Evolutionary conservation across 2,329 filamentous ascomycete species (phyloP), one percentile per base, ranked within the genome.

Genomic region (Cladosporium phlei): DNA sequence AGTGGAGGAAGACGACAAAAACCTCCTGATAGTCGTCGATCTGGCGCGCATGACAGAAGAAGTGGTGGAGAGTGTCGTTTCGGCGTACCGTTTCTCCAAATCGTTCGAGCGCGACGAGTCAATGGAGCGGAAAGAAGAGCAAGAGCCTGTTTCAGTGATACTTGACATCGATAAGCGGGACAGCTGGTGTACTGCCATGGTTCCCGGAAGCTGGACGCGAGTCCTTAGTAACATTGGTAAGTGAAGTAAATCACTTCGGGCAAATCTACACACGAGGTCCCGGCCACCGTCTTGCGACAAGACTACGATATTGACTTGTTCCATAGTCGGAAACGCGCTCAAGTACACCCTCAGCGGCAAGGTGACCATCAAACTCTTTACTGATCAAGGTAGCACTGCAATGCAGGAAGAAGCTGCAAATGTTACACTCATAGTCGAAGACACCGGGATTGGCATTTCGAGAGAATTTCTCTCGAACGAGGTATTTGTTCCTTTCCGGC

Each of bases 261-360:
- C 6, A 2, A 12, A n/a, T n/a, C n/a, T n/a, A n/a, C n/a, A n/a
- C n/a, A n/a, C n/a, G n/a, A n/a, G n/a, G n/a, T n/a, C n/a, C n/a
- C n/a, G n/a, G n/a, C n/a, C n/a, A n/a, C n/a, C n/a, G n/a, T n/a
- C n/a, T n/a, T n/a, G n/a, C n/a, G n/a, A n/a, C n/a, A n/a, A n/a
- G n/a, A n/a, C n/a, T n/a, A n/a, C 11, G 2, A 39, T 28, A 16
- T 22, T 39, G 22, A 39, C 22, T 21, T 4, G 10, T 21, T n/a
- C n/a, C n/a, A 2, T 21, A 1, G 65, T 72, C 9, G 70, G 71
- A 0, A 75, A 75, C 54, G 62, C 71, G 0, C 56, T 75, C n/a
- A 75, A 74, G 50, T 73, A 74, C 49, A 73, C 68, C 1, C 47
- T 56, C 1, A 49, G 57, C 11, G 69, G 71, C 0, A 64, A 58